Percentiles rank a stretch among this genome's conserved stretches.
These are phyloP conservation scores for Coniochaeta ligniaria DNA, from an alignment of 2,329 filamentous ascomycete genomes.

Conservation along the genomic window DNA sequence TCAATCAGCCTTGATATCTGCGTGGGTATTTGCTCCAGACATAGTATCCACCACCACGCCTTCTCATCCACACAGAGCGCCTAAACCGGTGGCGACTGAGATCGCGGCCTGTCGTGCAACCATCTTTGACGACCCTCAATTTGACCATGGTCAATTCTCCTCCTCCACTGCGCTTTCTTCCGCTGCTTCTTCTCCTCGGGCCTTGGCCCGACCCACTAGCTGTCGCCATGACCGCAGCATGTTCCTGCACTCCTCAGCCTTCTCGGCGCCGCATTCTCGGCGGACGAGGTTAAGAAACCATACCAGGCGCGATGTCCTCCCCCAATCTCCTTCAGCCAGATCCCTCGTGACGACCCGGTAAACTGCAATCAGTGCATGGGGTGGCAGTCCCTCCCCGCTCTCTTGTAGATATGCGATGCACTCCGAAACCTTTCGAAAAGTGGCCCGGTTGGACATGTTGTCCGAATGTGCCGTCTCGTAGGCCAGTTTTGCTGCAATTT, in stretches of 20 bases:
- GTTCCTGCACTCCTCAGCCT: constrained; percentile 12
- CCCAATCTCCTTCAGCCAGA: constrained; percentile 22
- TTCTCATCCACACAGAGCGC: not conserved
- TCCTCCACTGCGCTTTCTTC: not conserved
- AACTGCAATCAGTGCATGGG: constrained; percentile 18
- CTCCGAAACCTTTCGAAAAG: constrained; percentile 21
- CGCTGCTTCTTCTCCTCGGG: not conserved
- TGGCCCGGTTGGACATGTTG: constrained; percentile 13
- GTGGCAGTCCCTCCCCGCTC: constrained; percentile 14
- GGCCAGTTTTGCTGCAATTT: constrained; percentile 13
- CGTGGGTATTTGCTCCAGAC: not conserved
- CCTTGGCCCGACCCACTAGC: constrained; percentile 4
- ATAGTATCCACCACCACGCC: not conserved
- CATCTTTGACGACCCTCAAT: not conserved
- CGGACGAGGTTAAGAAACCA: constrained; percentile 26
- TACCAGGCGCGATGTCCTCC: constrained; percentile 24
- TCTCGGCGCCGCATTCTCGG: constrained; percentile 14
- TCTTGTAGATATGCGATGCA: constrained; percentile 22
- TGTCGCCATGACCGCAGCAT: constrained; percentile 16
- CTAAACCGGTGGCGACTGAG: not conserved
- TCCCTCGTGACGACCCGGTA: constrained; percentile 27
- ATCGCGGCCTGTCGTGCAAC: not conserved
- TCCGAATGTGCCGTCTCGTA: constrained; percentile 10
- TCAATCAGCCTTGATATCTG: not conserved
- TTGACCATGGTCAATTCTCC: not conserved